These are phyloP conservation scores for Salix suchowensis DNA, from an alignment of 345 rosid genomes.

Conservation along the genomic window DNA sequence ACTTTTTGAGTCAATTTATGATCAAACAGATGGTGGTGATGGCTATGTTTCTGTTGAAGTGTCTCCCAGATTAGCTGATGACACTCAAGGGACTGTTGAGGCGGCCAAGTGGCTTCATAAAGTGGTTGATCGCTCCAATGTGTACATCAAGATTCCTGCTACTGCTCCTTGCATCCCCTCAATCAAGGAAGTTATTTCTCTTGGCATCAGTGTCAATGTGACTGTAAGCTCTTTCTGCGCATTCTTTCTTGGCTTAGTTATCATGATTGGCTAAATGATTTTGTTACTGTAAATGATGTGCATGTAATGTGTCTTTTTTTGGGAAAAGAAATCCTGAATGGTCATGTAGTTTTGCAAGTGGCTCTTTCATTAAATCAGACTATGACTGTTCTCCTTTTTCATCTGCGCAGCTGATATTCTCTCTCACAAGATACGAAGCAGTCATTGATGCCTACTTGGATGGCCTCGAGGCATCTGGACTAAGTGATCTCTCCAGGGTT, in stretches of 20 bases:
- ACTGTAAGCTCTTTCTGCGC: slow-evolving; percentile 52
- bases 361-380: not conserved
- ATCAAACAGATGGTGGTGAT: slow-evolving; percentile 83
- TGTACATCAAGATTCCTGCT: slow-evolving; percentile 96
- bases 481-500: slow-evolving; percentile 83
- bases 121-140: slow-evolving; percentile 76
- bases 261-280: not conserved
- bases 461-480: slow-evolving; percentile 97
- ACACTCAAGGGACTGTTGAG: slow-evolving; percentile 77
- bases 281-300: not conserved
- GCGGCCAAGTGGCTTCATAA: slow-evolving; percentile 87
- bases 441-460: slow-evolving; percentile 97
- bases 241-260: slow-evolving; percentile 1
- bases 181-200: slow-evolving; percentile 83
- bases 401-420: slow-evolving; percentile 80
- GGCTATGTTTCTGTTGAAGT: slow-evolving; percentile 99
- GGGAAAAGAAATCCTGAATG: not conserved
- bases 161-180: slow-evolving; percentile 87
- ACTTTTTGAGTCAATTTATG: slow-evolving; percentile 90
- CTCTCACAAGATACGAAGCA: slow-evolving; percentile 83
- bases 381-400: slow-evolving; percentile 3
- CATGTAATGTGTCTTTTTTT: not conserved
- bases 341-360: not conserved
- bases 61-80: slow-evolving; percentile 92
- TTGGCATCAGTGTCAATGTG: slow-evolving; percentile 89